A percentile compares a stretch with the other conserved stretches of the same genome.
phyloP scores from a whole-genome alignment of 345 rosid genomes.

The Eucalyptus coolabah region DNA sequence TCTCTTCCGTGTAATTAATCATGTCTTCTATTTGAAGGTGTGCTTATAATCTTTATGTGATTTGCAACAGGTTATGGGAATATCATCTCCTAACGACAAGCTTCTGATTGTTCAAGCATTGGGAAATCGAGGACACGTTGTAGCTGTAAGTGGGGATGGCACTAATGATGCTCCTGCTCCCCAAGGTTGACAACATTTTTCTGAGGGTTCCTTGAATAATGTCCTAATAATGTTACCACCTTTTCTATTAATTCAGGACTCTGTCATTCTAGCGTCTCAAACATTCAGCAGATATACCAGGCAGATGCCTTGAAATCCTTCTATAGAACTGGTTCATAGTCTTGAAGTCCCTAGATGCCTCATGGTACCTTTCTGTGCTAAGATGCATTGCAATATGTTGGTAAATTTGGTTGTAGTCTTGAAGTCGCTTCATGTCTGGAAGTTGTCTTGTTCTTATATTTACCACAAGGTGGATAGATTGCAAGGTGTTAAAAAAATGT shows the following conservation, averaged over 20 bases:
- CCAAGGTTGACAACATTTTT: slow-evolving; percentile 7
- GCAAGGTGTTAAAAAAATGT: too few relatives aligned
- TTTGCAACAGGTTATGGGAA: slow-evolving; percentile 22
- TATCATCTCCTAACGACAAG: slow-evolving; percentile 35
- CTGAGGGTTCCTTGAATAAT: background rate
- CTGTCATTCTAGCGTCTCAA: background rate
- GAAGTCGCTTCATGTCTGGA: background rate
- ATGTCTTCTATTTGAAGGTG: background rate
- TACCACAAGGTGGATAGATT: too few relatives aligned
- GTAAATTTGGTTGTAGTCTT: background rate
- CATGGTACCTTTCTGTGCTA: background rate
- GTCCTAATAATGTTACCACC: background rate
- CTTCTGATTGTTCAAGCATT: slow-evolving; percentile 31
- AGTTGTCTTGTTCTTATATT: too few relatives aligned
- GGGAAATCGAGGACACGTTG: slow-evolving; percentile 18
- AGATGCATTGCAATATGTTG: background rate
- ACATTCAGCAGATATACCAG: background rate
- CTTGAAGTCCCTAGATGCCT: background rate
- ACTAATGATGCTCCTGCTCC: slow-evolving; percentile 34
- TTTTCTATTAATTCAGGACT: background rate
- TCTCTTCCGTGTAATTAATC: background rate
- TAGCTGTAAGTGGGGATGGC: slow-evolving; percentile 40
- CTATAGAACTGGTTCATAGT: background rate
- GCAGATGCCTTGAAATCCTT: background rate
- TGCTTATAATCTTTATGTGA: background rate